Base-by-base conservation (phyloP, 1,284 basidiomycete species). In the Pisolithus thermaeus region DNA sequence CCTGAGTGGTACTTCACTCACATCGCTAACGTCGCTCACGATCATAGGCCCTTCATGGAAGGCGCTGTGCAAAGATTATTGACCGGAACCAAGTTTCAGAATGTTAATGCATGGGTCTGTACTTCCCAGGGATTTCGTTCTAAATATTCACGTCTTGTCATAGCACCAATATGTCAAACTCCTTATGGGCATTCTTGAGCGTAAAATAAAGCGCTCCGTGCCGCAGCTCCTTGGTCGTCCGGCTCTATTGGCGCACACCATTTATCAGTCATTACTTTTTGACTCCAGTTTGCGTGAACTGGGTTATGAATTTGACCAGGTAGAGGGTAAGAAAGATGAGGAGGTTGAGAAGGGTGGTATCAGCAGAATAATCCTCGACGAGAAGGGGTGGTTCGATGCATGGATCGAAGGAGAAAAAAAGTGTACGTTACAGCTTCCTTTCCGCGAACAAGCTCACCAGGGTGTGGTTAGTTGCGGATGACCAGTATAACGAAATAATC, bases 1-100 rank as follows among this genome's bases (percentile, higher is more conserved):
- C 96, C 96, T 1, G 97, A 98, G 68, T 99, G 96, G 92, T 97
- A 91, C 61, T 90, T 99, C 61, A 87, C 91, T 3, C 91, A 97
- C 66, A 77, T 98, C 16, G 75, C 91, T 27, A 92, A 97, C 60
- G 78, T 86, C 50, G 77, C 83, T 32, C 90, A 91, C 60, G 88
- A 93, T 54, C 92, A 96, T 59, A 75, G 80, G 35, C 63, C 76
- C 20, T 92, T 97, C 70, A 81, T 93, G 74, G 78, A 89, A 52
- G 70, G 71, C n/a, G 76, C 87, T 46, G 71, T 94, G 25, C 92
- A 94, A 67, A 75, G 73, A n/a, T 66, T 96, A 1, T 67, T 94
- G 14, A 71, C 77, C 3, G 66, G 73, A 28, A 80, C 84, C 3
- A 82, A 83, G 27, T 87, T 83, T 63, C 70, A 69, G n/a, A 63